phyloP scores from a whole-genome alignment of 2,329 filamentous ascomycete genomes.

The Monosporascus sp. region DNA sequence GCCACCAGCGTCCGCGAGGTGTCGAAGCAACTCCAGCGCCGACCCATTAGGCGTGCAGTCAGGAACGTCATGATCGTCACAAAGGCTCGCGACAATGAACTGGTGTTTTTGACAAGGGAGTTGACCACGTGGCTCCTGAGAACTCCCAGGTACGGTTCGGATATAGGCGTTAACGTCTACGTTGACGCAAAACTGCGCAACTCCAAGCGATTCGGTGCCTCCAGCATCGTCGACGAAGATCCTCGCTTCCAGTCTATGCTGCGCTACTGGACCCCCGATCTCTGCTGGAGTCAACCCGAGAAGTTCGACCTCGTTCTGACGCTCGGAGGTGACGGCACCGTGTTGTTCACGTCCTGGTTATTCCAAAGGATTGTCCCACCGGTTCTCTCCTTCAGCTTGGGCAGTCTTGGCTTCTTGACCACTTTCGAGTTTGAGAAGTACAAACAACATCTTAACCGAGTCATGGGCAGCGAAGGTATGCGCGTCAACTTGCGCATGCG shows the following conservation, averaged over 20 bases:
- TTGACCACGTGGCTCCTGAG: constrained; percentile 81
- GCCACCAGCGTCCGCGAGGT: constrained; percentile 93
- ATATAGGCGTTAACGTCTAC: constrained; percentile 92
- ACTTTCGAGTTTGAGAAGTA: constrained; percentile 85
- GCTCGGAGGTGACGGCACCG: constrained; percentile 80
- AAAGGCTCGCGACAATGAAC: constrained; percentile 89
- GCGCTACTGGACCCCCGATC: constrained; percentile 91
- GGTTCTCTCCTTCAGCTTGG: constrained; percentile 77
- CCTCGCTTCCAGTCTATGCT: constrained; percentile 77
- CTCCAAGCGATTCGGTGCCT: constrained; percentile 81
- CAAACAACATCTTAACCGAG: constrained; percentile 75
- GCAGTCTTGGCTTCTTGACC: constrained; percentile 82
- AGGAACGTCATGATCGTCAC: constrained; percentile 97
- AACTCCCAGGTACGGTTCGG: constrained; percentile 83
- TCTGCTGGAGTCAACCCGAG: constrained; percentile 91
- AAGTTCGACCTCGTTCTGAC: constrained; percentile 93
- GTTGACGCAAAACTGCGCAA: constrained; percentile 92
- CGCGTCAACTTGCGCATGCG: constrained; percentile 97
- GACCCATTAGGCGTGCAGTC: constrained; percentile 87
- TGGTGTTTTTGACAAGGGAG: constrained; percentile 85
- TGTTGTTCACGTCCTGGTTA: constrained; percentile 86
- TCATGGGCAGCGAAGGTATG: constrained; percentile 96
- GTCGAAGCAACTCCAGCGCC: constrained; percentile 86
- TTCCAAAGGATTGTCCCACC: constrained; percentile 85
- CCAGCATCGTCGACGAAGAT: constrained; percentile 67